Conservation (phyloP, 768 basidiomycete species). For the Lactarius vividus region DNA sequence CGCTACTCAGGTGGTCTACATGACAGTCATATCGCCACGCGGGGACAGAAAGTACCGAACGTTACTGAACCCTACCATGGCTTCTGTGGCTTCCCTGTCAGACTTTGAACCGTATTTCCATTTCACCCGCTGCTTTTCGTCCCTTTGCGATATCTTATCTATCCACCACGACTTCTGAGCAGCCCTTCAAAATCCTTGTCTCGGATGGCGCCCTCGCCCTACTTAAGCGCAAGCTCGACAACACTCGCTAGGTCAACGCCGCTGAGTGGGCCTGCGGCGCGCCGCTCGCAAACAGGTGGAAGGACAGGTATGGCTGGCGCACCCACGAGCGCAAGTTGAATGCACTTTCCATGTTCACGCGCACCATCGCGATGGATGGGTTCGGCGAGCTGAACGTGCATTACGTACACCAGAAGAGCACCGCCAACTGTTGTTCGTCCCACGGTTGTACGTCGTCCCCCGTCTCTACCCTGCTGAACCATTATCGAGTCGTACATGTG, state of each 20-base stretch:
- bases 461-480: neutral
- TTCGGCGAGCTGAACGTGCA: neutral
- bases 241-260: slow-evolving; percentile 25
- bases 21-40: too few species aligned
- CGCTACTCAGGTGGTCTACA: too few species aligned
- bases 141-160: neutral
- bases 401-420: slow-evolving; percentile 35
- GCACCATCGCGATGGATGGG: too few species aligned
- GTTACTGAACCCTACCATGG: too few species aligned
- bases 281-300: too few species aligned
- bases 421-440: slow-evolving; percentile 43
- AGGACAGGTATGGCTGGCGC: too few species aligned
- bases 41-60: too few species aligned
- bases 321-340: too few species aligned
- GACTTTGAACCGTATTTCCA: neutral
- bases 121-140: neutral
- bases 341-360: too few species aligned
- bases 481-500: too few species aligned
- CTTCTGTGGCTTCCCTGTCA: too few species aligned
- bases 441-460: slow-evolving; percentile 47
- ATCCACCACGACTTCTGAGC: neutral
- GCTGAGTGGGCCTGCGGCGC: slow-evolving; percentile 34
- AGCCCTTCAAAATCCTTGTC: neutral
- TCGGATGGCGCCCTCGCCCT: neutral
- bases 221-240: neutral